Conservation (phyloP, 2,329 filamentous ascomycete species). For the Fusarium neocosmosporiellum region DNA sequence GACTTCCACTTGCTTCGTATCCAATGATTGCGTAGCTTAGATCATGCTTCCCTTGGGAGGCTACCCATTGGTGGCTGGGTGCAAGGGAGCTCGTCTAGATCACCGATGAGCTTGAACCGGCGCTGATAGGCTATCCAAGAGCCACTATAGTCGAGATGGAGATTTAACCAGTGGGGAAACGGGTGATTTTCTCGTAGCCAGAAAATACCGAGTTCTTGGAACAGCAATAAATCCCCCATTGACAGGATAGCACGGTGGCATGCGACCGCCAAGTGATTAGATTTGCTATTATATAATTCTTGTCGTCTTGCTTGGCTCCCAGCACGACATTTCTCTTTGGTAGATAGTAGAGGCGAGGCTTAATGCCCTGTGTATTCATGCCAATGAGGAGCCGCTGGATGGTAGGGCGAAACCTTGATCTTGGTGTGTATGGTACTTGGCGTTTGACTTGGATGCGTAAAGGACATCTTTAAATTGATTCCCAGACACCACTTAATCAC, state of each 20-base stretch:
- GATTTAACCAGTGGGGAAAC: not conserved
- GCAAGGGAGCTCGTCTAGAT: not conserved
- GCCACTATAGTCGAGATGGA: not conserved
- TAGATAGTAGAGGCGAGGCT: not conserved
- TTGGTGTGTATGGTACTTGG: not conserved
- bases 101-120: not conserved
- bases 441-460: not conserved
- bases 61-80: not conserved
- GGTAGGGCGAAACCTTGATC: not conserved
- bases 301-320: not conserved
- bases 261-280: not conserved
- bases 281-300: not conserved
- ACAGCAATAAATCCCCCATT: not conserved
- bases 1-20: not conserved
- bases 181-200: not conserved
- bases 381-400: not conserved
- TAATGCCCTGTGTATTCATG: not conserved
- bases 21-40: not conserved
- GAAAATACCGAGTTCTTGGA: not conserved
- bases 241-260: not conserved
- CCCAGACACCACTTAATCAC: not conserved
- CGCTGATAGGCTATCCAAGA: not conserved
- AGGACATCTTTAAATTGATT: not conserved
- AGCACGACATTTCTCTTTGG: not conserved
- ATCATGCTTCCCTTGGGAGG: not conserved